Evolutionary conservation across 2,329 filamentous ascomycete genomes (phyloP), one percentile per base, ranked within the genome.

Genomic region (Corinectria fuckeliana): DNA sequence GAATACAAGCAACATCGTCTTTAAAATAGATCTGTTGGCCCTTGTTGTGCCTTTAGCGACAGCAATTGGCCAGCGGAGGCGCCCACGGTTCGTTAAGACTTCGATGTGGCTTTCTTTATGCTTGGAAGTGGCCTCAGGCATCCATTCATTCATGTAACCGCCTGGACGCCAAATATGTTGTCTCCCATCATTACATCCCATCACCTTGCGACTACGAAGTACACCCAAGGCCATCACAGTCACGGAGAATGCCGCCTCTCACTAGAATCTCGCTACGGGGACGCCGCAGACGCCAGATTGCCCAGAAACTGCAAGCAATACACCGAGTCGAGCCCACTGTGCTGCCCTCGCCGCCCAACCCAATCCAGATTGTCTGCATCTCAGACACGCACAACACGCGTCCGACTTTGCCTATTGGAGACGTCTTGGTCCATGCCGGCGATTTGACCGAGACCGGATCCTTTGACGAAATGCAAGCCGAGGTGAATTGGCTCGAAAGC

Each of bases 391-490:
- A 91, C 72, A 89, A 88, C 70, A 79, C 77, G 60, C 78, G 78
- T 2, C 78, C 81, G 66, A 85, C 82, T 65, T 78, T 91, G 2
- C 88, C 88, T 0, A 80, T 79, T 11, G 89, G 88, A 38, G 88
- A 91, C 68, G 82, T 91, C 8, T 77, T 91, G 20, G 85, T 91
- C 50, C 88, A 91, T 69, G 88, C 88, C 2, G 88, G 88, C 4
- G 89, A 91, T 69, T 71, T 91, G 63, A 89, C 88, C 3, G 67
- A 77, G 34, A 67, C 69, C 21, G 78, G 78, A 1, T 75, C 75
- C 0, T 74, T 76, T 51, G 64, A 65, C 0, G 78, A 81, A 60
- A 59, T 81, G 3, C 72, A 77, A 56, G 66, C 69, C 1, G 69
- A 73, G 42, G 47, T 79, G 10, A 41, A 42, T 14, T 80, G 77